These are phyloP conservation scores for Calophaca sinica DNA, from an alignment of 306 rosid species.

Conservation along the genomic window DNA sequence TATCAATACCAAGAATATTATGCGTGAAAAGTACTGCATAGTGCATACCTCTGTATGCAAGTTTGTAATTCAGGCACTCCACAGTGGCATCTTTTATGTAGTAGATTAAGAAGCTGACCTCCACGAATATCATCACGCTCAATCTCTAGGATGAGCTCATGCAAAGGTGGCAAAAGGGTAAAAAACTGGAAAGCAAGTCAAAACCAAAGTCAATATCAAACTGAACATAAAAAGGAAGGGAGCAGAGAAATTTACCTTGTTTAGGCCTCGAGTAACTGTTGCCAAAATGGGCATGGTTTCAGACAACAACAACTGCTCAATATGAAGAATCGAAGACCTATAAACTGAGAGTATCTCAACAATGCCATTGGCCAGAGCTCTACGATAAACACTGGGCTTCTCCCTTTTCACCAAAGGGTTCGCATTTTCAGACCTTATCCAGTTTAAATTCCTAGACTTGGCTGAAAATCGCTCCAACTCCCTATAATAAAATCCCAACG, in stretches of 20 bases:
- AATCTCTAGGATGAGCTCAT: conserved; percentile 82
- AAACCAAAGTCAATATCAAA: conserved; percentile 13
- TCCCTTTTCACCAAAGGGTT: conserved; percentile 49
- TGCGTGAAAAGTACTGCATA: conserved; percentile 33
- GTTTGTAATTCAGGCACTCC: conserved; percentile 98
- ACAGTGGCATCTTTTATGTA: conserved; percentile 89
- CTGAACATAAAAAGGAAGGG: background rate
- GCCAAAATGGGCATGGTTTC: conserved; percentile 91
- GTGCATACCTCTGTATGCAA: conserved; percentile 83
- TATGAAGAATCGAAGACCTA: conserved; percentile 82
- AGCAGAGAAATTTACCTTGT: conserved; percentile 62
- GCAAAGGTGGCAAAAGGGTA: conserved; percentile 83
- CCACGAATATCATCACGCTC: conserved; percentile 87
- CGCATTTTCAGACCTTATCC: conserved; percentile 77
- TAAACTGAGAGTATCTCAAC: conserved; percentile 86
- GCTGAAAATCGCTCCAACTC: conserved; percentile 87
- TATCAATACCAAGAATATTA: conserved; percentile 3
- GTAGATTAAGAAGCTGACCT: conserved; percentile 88
- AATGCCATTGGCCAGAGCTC: conserved; percentile 92
- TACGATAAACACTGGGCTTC: conserved; percentile 81
- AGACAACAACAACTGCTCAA: conserved; percentile 85
- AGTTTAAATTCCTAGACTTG: conserved; percentile 82
- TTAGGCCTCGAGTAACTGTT: conserved; percentile 85
- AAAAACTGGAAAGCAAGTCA: conserved; percentile 66
- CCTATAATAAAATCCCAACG: conserved; percentile 90